Evolutionary conservation across 192 early-diverging fungal genomes (phyloP).

Genomic region (Gaertneriomyces semiglobifer): DNA sequence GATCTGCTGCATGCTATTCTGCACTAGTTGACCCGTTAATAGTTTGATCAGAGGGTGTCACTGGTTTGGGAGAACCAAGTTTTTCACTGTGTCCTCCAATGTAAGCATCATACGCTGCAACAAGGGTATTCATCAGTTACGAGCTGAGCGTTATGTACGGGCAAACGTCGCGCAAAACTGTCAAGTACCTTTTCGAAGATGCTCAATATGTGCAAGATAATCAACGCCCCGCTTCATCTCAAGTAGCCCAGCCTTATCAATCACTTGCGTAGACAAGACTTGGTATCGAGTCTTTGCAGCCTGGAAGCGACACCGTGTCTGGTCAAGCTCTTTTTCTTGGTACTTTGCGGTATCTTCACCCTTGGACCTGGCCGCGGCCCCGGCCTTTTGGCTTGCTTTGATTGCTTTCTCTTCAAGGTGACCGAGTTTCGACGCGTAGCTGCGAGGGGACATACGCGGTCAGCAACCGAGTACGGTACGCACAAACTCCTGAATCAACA

Average conservation of each 20-base stretch:
- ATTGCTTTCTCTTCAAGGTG: slow-evolving; percentile 39
- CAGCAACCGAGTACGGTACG: too few species aligned
- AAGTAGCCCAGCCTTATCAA: slow-evolving; percentile 52
- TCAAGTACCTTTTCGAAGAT: slow-evolving; percentile 14
- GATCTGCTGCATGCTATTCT: too few species aligned
- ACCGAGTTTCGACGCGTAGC: slow-evolving; percentile 42
- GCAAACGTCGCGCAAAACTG: too few species aligned
- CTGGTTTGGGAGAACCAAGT: too few species aligned
- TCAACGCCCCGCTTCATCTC: slow-evolving; percentile 55
- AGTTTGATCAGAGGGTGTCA: too few species aligned
- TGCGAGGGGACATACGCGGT: not conserved
- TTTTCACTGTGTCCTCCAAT: too few species aligned
- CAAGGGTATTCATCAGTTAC: too few species aligned
- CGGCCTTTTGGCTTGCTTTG: slow-evolving; percentile 20
- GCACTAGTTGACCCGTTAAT: too few species aligned
- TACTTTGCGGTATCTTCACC: slow-evolving; percentile 23
- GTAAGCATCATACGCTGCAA: too few species aligned
- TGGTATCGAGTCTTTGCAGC: slow-evolving; percentile 44
- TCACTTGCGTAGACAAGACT: slow-evolving; percentile 42
- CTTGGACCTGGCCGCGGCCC: slow-evolving; percentile 17
- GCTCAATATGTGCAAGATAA: slow-evolving; percentile 38
- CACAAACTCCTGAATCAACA: not conserved
- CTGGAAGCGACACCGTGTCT: slow-evolving; percentile 41
- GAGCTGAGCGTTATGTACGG: too few species aligned
- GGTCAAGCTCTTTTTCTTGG: slow-evolving; percentile 46